Evolutionary conservation across 441 rosid species (phyloP).

Genomic region (Croton laevigatus): DNA sequence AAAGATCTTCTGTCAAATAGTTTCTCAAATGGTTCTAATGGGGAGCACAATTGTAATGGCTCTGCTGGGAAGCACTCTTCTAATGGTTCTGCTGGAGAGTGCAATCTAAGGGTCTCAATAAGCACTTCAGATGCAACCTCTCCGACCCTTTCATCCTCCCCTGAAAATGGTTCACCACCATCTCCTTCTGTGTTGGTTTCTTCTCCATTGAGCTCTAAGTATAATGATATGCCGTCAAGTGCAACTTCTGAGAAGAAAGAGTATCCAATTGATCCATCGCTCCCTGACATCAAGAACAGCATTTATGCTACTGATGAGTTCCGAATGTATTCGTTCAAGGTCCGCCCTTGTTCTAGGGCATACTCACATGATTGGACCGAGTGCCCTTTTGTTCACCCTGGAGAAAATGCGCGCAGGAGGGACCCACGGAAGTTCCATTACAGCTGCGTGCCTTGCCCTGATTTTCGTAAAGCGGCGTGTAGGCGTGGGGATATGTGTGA

Average conservation of each 20-base stretch:
- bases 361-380: slow-evolving; percentile 71
- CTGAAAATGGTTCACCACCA: slow-evolving; percentile 28
- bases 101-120: slow-evolving; percentile 26
- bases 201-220: slow-evolving; percentile 34
- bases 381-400: slow-evolving; percentile 64
- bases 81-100: slow-evolving; percentile 21
- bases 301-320: slow-evolving; percentile 58
- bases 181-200: slow-evolving; percentile 29
- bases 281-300: slow-evolving; percentile 60
- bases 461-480: slow-evolving; percentile 54
- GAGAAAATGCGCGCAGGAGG: slow-evolving; percentile 60
- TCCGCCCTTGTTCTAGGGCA: slow-evolving; percentile 58
- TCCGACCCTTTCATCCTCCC: slow-evolving; percentile 32
- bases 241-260: slow-evolving; percentile 43
- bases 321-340: slow-evolving; percentile 59
- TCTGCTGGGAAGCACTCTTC: slow-evolving; percentile 8
- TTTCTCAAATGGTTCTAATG: slow-evolving; percentile 1
- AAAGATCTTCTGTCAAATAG: slow-evolving; percentile 41
- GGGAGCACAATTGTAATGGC: slow-evolving; percentile 5
- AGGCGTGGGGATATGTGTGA: slow-evolving; percentile 57
- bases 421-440: slow-evolving; percentile 60
- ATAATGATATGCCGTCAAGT: slow-evolving; percentile 21
- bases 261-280: slow-evolving; percentile 49
- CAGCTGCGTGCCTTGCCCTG: slow-evolving; percentile 68
- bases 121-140: slow-evolving; percentile 29